Evolutionary conservation across 2,329 filamentous ascomycete species (phyloP).

Genomic region (Tolypocladium sp.): DNA sequence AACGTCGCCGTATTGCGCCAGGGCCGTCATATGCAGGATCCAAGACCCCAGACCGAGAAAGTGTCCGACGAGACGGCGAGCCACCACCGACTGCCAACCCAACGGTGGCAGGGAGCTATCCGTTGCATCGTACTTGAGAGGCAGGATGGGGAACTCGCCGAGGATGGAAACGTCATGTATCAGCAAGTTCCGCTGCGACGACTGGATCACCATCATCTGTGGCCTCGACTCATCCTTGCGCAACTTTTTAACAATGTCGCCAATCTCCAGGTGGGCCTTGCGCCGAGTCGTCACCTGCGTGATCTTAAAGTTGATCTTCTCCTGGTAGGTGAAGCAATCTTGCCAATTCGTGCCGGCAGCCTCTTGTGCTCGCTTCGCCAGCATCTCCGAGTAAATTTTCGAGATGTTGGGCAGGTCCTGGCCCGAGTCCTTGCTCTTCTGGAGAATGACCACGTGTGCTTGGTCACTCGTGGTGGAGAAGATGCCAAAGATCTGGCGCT

Average conservation of each 20-base stretch:
- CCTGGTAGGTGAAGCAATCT: conserved; percentile 77
- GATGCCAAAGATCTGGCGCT: conserved; percentile 85
- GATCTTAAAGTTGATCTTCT: conserved; percentile 75
- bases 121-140: conserved; percentile 69
- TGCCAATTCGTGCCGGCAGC: conserved; percentile 64
- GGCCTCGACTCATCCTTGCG: conserved; percentile 75
- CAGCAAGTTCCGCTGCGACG: conserved; percentile 71
- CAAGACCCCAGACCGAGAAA: conserved; percentile 91
- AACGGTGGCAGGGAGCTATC: conserved; percentile 86
- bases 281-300: conserved; percentile 82
- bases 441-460: conserved; percentile 82
- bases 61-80: conserved; percentile 75
- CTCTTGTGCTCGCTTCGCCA: conserved; percentile 57
- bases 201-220: conserved; percentile 81
- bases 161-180: conserved; percentile 78
- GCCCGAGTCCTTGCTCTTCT: conserved; percentile 64
- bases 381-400: conserved; percentile 74
- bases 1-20: conserved; percentile 87
- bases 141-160: conserved; percentile 74
- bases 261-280: conserved; percentile 80
- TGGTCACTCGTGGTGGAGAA: conserved; percentile 77
- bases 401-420: conserved; percentile 86
- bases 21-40: conserved; percentile 78
- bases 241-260: conserved; percentile 83
- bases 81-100: conserved; percentile 86